Conservation (phyloP, 73 alveolate species). For the Paramecium primaurelia region DNA sequence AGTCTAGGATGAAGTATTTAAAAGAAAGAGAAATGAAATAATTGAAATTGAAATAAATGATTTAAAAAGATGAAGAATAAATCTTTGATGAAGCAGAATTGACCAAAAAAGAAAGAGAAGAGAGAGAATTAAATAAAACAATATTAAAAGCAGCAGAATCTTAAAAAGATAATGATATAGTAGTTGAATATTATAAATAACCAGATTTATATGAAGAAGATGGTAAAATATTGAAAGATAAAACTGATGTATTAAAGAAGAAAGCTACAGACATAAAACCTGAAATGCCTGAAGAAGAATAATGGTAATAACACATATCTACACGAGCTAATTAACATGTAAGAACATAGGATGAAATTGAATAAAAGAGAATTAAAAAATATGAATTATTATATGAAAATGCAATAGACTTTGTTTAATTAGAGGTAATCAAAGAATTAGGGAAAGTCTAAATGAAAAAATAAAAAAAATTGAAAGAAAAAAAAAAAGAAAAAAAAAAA, state of each 20-base stretch:
- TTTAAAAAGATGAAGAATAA: conserved; percentile 85
- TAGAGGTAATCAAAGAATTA: conserved; percentile 75
- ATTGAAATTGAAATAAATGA: conserved; percentile 81
- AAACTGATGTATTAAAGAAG: conserved; percentile 55
- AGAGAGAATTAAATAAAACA: conserved; percentile 74
- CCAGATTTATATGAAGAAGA: conserved; percentile 84
- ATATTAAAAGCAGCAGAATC: conserved; percentile 72
- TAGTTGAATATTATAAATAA: conserved; percentile 70
- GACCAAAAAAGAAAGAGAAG: conserved; percentile 83
- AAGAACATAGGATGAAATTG: conserved; percentile 66
- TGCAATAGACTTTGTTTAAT: conserved; percentile 83
- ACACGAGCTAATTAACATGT: conserved; percentile 72
- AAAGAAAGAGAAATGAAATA: conserved; percentile 87
- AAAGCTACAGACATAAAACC: conserved; percentile 70
- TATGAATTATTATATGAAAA: conserved; percentile 87
- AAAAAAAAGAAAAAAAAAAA: conserved; percentile 45
- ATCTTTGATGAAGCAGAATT: conserved; percentile 79
- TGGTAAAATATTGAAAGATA: not conserved
- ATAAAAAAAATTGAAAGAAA: conserved; percentile 47
- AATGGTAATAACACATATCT: conserved; percentile 87
- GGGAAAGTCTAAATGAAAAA: conserved; percentile 35
- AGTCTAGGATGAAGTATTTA: conserved; percentile 87
- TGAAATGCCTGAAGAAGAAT: conserved; percentile 83
- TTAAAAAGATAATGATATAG: conserved; percentile 63
- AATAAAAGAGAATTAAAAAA: conserved; percentile 67